Conservation (phyloP, 768 basidiomycete species). For the Lactarius vividus region DNA sequence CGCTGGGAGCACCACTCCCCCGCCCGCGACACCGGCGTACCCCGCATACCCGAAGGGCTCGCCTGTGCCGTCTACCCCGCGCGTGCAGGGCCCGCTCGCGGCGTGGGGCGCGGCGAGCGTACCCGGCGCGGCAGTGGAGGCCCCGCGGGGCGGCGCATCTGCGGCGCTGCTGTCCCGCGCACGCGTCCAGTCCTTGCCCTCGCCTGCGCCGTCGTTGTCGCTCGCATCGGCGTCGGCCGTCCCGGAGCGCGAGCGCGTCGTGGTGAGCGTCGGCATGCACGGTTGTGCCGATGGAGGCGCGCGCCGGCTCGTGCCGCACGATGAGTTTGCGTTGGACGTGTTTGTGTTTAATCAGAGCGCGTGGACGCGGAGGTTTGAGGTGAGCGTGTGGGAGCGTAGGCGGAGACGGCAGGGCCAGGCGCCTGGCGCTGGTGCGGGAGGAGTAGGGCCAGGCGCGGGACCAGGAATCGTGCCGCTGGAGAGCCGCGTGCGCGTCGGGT, state of each 20-base stretch:
- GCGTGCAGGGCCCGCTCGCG: conserved; percentile 54
- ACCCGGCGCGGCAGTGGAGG: conserved; percentile 61
- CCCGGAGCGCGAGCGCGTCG: conserved; percentile 52
- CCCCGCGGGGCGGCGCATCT: conserved; percentile 50
- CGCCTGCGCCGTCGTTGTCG: conserved; percentile 40
- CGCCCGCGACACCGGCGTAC: conserved; percentile 65
- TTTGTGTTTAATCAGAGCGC: conserved; percentile 83
- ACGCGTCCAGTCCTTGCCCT: conserved; percentile 48
- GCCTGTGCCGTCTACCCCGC: conserved; percentile 47
- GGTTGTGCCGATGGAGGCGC: conserved; percentile 22
- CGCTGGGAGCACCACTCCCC: conserved; percentile 25
- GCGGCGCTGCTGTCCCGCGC: conserved; percentile 36
- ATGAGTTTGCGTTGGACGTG: conserved; percentile 74
- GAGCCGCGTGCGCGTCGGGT: no score
- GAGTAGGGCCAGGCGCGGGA: background rate
- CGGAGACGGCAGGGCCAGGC: conserved; percentile 41
- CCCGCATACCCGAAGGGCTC: conserved; percentile 59
- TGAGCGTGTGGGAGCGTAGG: conserved; percentile 57
- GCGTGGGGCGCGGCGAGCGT: conserved; percentile 46
- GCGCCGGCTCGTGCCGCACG: conserved; percentile 63
- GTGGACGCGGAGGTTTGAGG: conserved; percentile 75
- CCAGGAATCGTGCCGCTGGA: conserved; percentile 72
- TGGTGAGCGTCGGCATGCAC: conserved; percentile 64
- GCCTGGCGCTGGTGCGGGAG: conserved; percentile 9
- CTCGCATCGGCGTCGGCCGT: conserved; percentile 45